phyloP scores from a whole-genome alignment of 2,329 filamentous ascomycete species.

The Talaromyces sp. region DNA sequence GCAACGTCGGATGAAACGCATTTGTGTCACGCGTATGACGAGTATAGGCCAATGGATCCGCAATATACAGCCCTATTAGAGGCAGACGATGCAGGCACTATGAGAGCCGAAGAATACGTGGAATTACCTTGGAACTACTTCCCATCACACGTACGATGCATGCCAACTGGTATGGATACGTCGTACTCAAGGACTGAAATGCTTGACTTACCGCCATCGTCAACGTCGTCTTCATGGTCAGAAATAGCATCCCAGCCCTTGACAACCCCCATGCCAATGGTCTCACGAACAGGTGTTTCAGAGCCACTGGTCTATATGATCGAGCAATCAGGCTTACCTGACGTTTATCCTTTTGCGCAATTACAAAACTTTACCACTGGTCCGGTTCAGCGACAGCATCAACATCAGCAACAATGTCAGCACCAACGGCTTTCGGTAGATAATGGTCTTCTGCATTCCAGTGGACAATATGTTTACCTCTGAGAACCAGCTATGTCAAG shows the following conservation, averaged over 20 bases:
- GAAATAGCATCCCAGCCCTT: background rate
- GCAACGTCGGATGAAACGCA: constrained; percentile 14
- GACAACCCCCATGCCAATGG: background rate
- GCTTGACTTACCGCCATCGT: background rate
- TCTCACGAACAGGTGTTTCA: background rate
- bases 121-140: constrained; percentile 6
- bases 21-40: background rate
- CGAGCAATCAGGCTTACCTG: background rate
- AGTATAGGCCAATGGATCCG: background rate
- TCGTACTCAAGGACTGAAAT: background rate
- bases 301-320: background rate
- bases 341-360: background rate
- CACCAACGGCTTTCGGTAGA: background rate
- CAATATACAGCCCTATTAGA: background rate
- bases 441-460: background rate
- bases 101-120: background rate
- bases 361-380: background rate
- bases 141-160: background rate
- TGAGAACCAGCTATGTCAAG: background rate
- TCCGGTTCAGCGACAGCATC: background rate
- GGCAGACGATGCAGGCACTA: background rate
- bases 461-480: background rate
- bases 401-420: background rate
- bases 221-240: background rate
- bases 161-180: background rate